These are phyloP conservation scores for Helichrysum umbraculigerum DNA, from an alignment of 129 eudicot species.

Conservation along the genomic window DNA sequence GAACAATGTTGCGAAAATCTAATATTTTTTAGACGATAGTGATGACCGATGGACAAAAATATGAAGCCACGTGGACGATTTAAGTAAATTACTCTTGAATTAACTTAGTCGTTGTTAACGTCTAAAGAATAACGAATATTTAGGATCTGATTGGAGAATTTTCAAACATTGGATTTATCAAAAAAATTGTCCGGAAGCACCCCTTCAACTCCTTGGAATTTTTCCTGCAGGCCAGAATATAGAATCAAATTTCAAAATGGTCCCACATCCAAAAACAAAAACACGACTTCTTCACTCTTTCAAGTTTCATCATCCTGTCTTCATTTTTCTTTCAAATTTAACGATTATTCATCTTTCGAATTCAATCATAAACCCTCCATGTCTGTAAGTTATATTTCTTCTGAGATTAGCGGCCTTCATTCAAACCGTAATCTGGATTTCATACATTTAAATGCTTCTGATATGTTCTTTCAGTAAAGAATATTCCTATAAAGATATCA, in stretches of 20 bases:
- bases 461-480: neutral
- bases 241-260: slow-evolving; percentile 14
- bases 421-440: neutral
- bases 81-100: no score
- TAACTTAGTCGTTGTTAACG: no score
- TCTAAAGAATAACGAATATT: no score
- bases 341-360: slow-evolving; percentile 5
- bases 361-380: slow-evolving; percentile 38
- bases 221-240: slow-evolving; percentile 39
- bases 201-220: slow-evolving; percentile 36
- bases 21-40: no score
- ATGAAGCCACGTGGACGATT: no score
- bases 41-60: no score
- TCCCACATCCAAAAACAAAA: slow-evolving; percentile 46
- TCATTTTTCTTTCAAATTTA: slow-evolving; percentile 18
- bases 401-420: neutral
- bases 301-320: slow-evolving; percentile 5
- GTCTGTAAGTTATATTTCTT: slow-evolving; percentile 51
- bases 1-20: no score
- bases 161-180: slow-evolving; percentile 27
- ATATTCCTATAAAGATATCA: neutral
- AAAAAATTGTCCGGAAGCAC: slow-evolving; percentile 25
- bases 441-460: neutral
- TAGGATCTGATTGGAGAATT: neutral
- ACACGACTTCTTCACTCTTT: slow-evolving; percentile 10